Evolutionary conservation across 176 grass and related monocot species (phyloP).

Genomic region (Rhipidocladum racemiflorum): DNA sequence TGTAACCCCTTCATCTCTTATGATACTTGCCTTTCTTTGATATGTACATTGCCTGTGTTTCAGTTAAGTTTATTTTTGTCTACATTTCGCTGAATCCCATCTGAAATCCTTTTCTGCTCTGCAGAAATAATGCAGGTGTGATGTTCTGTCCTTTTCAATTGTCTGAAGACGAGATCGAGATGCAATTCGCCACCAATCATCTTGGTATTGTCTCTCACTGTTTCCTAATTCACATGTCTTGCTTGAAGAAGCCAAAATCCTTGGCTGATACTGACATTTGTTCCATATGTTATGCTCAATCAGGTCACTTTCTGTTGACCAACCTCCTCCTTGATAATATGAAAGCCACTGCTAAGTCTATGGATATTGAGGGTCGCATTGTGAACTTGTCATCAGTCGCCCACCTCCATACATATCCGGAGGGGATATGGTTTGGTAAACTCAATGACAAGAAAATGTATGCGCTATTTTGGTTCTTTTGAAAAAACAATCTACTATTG

Average conservation of each 20-base stretch:
- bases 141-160: constrained; percentile 95
- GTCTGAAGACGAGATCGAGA: constrained; percentile 82
- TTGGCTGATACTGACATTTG: not conserved
- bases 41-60: not conserved
- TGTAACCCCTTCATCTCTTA: constrained; percentile 54
- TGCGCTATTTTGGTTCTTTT: constrained; percentile 27
- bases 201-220: constrained; percentile 49
- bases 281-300: constrained; percentile 18
- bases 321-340: constrained; percentile 91
- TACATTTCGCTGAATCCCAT: constrained; percentile 6
- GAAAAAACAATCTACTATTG: not conserved
- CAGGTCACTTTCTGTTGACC: constrained; percentile 93
- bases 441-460: constrained; percentile 68
- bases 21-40: not conserved
- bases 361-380: constrained; percentile 76
- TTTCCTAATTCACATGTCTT: not conserved
- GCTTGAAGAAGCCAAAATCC: not conserved
- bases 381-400: constrained; percentile 89
- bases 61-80: not conserved
- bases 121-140: constrained; percentile 93
- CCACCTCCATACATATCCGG: constrained; percentile 67
- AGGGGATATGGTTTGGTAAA: constrained; percentile 72
- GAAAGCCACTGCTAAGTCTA: constrained; percentile 65
- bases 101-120: constrained; percentile 24
- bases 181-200: constrained; percentile 96